Evolutionary conservation across 768 basidiomycete genomes (phyloP).

Genomic region (Pleurotus tuber-regium): DNA sequence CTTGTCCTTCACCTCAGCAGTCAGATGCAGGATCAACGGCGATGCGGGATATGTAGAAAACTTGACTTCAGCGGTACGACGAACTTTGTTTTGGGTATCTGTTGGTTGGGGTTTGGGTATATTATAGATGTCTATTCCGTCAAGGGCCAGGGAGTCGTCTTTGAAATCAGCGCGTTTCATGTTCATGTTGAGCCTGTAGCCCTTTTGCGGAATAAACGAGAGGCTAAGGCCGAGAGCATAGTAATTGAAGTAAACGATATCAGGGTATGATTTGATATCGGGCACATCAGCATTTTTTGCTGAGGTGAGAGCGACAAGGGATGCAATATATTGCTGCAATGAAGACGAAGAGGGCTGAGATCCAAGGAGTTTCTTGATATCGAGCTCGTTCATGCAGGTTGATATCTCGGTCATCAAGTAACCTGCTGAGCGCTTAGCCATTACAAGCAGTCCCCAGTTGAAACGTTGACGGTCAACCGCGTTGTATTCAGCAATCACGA

Average conservation of each 20-base stretch:
- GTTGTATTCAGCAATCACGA: too few species aligned
- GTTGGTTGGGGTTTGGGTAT: constrained; percentile 30
- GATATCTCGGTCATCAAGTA: constrained; percentile 8
- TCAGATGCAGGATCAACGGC: constrained; percentile 49
- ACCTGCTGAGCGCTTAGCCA: constrained; percentile 1
- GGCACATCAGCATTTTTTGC: constrained; percentile 30
- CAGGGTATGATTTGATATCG: constrained; percentile 76
- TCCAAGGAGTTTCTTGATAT: constrained; percentile 45
- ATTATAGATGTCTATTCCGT: constrained; percentile 86
- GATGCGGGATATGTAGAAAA: constrained; percentile 58
- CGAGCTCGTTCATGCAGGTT: constrained; percentile 10
- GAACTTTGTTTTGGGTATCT: constrained; percentile 31
- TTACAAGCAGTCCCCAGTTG: too few species aligned
- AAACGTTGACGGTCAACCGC: too few species aligned
- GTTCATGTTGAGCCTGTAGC: constrained; percentile 47
- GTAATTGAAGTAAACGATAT: constrained; percentile 88
- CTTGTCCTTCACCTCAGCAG: constrained; percentile 28
- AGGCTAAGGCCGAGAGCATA: constrained; percentile 76
- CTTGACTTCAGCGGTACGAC: constrained; percentile 44
- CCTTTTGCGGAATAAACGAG: constrained; percentile 64
- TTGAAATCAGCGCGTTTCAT: constrained; percentile 43
- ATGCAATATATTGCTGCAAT: constrained; percentile 41
- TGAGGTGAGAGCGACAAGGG: constrained; percentile 19
- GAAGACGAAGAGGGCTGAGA: constrained; percentile 43
- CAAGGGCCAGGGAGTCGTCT: constrained; percentile 52